These are phyloP conservation scores for Fusarium foetens DNA, from an alignment of 2,329 filamentous ascomycete genomes.

Conservation along the genomic window DNA sequence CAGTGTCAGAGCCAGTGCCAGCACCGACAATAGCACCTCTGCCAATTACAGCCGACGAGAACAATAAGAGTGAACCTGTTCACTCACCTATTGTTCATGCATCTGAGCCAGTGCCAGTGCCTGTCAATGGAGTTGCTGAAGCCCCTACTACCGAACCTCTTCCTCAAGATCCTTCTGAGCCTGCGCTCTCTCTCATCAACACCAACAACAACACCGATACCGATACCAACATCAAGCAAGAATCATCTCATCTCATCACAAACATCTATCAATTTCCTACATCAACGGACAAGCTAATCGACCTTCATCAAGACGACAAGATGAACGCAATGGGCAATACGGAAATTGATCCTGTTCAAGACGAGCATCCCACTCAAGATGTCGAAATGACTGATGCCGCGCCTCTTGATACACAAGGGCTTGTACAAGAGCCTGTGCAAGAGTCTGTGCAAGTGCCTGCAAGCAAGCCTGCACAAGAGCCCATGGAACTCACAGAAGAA, in stretches of 20 bases:
- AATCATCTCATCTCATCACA: constrained; percentile 19
- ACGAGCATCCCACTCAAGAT: constrained; percentile 23
- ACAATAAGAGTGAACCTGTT: constrained; percentile 15
- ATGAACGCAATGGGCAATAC: constrained; percentile 35
- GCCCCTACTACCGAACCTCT: constrained; percentile 5
- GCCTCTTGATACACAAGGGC: background rate
- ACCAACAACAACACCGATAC: constrained; percentile 3
- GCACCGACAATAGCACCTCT: constrained; percentile 1
- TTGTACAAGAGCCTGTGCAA: background rate
- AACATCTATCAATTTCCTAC: constrained; percentile 4
- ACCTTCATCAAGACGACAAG: constrained; percentile 20
- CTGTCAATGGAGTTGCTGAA: constrained; percentile 18
- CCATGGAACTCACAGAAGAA: background rate
- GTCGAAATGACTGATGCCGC: constrained; percentile 34
- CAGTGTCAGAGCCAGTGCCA: background rate
- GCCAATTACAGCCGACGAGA: background rate
- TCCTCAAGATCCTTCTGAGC: constrained; percentile 6
- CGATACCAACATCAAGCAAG: constrained; percentile 24
- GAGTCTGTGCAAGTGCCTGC: background rate
- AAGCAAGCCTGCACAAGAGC: background rate
- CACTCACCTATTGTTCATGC: constrained; percentile 19
- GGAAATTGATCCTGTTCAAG: constrained; percentile 33
- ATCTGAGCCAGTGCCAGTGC: constrained; percentile 2
- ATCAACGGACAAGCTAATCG: constrained; percentile 8
- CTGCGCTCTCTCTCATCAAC: constrained; percentile 5